These are phyloP conservation scores for Penicillium sp. DNA, from an alignment of 2,329 filamentous ascomycete species.

Conservation along the genomic window DNA sequence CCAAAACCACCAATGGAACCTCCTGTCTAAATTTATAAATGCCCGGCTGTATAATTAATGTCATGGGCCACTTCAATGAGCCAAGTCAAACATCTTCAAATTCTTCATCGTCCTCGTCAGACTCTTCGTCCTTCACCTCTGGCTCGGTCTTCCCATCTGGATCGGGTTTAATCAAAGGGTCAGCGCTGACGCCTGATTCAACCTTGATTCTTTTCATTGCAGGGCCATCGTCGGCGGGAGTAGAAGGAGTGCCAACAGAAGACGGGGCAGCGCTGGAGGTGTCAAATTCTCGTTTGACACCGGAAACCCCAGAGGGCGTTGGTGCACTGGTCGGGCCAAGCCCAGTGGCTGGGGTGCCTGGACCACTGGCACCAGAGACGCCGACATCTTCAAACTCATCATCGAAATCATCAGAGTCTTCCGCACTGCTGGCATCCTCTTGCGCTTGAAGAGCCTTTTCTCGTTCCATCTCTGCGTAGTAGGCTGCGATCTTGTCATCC, in stretches of 20 bases:
- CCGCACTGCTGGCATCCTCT: slow-evolving; percentile 37
- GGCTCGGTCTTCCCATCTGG: slow-evolving; percentile 4
- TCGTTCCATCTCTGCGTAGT: slow-evolving; percentile 42
- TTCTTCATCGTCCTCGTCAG: slow-evolving; percentile 41
- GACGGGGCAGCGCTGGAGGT: slow-evolving; percentile 37
- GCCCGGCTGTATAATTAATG: too few species aligned
- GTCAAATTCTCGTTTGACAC: slow-evolving; percentile 36
- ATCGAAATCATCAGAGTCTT: slow-evolving; percentile 38
- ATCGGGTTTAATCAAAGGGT: slow-evolving; percentile 25
- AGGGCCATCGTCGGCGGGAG: slow-evolving; percentile 35
- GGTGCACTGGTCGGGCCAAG: slow-evolving; percentile 26
- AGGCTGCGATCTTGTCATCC: slow-evolving; percentile 43
- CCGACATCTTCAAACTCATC: slow-evolving; percentile 43
- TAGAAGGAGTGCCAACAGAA: slow-evolving; percentile 32
- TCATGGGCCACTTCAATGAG: too few species aligned
- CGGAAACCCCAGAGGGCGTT: slow-evolving; percentile 16
- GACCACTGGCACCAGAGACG: slow-evolving; percentile 32
- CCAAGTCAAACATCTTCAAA: slow-evolving; percentile 37
- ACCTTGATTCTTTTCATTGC: slow-evolving; percentile 39
- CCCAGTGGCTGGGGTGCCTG: slow-evolving; percentile 28
- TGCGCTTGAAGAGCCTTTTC: slow-evolving; percentile 39
- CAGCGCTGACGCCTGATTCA: slow-evolving; percentile 9
- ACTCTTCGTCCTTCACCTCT: slow-evolving; percentile 32
- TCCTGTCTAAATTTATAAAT: slow-evolving; percentile 1
- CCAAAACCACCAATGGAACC: slow-evolving; percentile 2